Percentiles rank a stretch among this genome's conserved stretches.
Evolutionary conservation across 768 basidiomycete species (phyloP).

Genomic region (Imleria badia): DNA sequence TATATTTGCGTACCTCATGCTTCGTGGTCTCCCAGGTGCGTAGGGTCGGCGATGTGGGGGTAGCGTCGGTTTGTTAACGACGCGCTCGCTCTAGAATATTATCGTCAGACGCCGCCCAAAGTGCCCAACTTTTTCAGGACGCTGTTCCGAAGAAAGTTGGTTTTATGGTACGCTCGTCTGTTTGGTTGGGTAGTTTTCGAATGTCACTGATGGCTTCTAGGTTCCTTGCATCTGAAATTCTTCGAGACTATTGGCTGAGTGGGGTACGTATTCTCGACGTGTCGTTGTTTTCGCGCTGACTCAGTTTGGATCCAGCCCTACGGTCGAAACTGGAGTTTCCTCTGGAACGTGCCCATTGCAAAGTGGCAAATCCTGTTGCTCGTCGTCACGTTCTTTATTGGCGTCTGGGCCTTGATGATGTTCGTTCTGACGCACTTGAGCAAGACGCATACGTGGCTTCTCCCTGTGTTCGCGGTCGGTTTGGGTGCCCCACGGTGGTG

Average conservation of each 20-base stretch:
- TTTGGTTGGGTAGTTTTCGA: neutral
- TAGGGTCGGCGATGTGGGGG: constrained; percentile 1
- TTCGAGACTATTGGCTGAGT: constrained; percentile 92
- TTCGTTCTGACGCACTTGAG: constrained; percentile 78
- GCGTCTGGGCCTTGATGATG: constrained; percentile 79
- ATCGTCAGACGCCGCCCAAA: constrained; percentile 90
- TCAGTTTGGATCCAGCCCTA: constrained; percentile 55
- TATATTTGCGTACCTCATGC: constrained; percentile 78
- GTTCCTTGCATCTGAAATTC: constrained; percentile 88
- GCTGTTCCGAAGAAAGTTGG: constrained; percentile 85
- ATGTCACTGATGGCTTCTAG: constrained; percentile 16
- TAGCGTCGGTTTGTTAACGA: constrained; percentile 1
- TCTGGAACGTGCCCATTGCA: constrained; percentile 82
- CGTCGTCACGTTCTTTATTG: constrained; percentile 81
- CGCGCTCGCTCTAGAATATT: constrained; percentile 58
- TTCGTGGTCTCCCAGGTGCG: constrained; percentile 82
- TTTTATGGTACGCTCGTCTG: constrained; percentile 60
- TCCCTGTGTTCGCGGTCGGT: constrained; percentile 94
- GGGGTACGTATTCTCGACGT: constrained; percentile 50
- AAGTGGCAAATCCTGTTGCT: constrained; percentile 83
- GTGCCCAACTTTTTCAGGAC: constrained; percentile 92
- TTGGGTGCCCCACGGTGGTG: constrained; percentile 95
- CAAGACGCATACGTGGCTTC: constrained; percentile 93
- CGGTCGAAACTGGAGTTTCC: constrained; percentile 93
- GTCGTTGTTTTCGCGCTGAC: constrained; percentile 7